Evolutionary conservation across 2,329 filamentous ascomycete species (phyloP).

Genomic region (Colletotrichum phormii): DNA sequence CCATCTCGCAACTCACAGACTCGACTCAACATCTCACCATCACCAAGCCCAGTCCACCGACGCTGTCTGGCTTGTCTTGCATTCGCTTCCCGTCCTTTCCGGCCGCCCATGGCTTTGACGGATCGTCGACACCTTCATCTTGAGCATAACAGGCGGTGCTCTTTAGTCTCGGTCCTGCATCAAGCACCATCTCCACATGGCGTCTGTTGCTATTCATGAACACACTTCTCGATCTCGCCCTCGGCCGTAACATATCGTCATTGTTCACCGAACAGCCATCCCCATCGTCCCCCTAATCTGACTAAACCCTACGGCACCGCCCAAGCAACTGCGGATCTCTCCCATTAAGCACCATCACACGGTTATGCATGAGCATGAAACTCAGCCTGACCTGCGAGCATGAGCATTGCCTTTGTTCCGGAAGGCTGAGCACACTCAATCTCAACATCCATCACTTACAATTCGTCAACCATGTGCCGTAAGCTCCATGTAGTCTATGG

Average conservation of each 20-base stretch:
- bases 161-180: constrained; percentile 26
- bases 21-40: constrained; percentile 20
- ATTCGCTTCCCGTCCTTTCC: constrained; percentile 28
- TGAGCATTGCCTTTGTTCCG: neutral
- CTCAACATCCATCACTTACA: constrained; percentile 15
- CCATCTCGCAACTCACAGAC: constrained; percentile 12
- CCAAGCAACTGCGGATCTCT: neutral
- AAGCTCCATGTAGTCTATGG: neutral
- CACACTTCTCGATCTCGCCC: neutral
- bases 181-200: constrained; percentile 30
- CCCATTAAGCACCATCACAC: neutral
- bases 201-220: neutral
- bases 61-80: constrained; percentile 33
- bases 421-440: constrained; percentile 30
- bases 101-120: constrained; percentile 16
- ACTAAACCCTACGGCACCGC: neutral
- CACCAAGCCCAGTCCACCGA: constrained; percentile 27
- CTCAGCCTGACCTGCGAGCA: neutral
- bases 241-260: constrained; percentile 15
- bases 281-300: neutral
- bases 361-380: constrained; percentile 4
- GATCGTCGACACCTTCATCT: constrained; percentile 33
- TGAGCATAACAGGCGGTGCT: constrained; percentile 29
- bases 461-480: constrained; percentile 5
- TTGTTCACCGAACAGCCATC: neutral